phyloP scores from a whole-genome alignment of 2,329 filamentous ascomycete genomes.

The Xylaria sp. region DNA sequence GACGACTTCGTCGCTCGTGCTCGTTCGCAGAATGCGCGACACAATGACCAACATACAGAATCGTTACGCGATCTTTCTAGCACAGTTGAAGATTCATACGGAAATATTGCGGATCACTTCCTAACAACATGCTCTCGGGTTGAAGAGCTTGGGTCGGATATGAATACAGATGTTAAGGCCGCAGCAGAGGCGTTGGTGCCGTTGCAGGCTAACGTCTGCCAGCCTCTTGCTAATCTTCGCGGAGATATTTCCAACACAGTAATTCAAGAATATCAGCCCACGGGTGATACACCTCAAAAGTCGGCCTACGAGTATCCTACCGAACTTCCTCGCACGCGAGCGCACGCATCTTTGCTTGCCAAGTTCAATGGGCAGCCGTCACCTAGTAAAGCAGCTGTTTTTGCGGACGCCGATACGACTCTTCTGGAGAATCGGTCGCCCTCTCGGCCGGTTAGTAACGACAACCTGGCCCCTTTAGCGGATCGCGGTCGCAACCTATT shows the following conservation, averaged over 20 bases:
- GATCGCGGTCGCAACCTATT: slow-evolving; percentile 47
- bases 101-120: slow-evolving; percentile 75
- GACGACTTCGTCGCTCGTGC: slow-evolving; percentile 91
- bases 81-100: slow-evolving; percentile 78
- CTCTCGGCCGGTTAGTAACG: slow-evolving; percentile 40
- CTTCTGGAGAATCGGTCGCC: slow-evolving; percentile 44
- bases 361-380: slow-evolving; percentile 52
- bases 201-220: slow-evolving; percentile 68
- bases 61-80: slow-evolving; percentile 73
- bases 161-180: slow-evolving; percentile 67
- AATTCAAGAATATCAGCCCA: slow-evolving; percentile 83
- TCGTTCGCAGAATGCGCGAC: slow-evolving; percentile 79
- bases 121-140: slow-evolving; percentile 74
- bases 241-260: slow-evolving; percentile 70
- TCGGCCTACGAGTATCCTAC: slow-evolving; percentile 82
- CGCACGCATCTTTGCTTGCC: slow-evolving; percentile 58
- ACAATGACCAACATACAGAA: slow-evolving; percentile 75
- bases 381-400: slow-evolving; percentile 54
- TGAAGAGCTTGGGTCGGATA: slow-evolving; percentile 73
- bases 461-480: slow-evolving; percentile 34
- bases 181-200: slow-evolving; percentile 71
- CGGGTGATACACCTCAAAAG: slow-evolving; percentile 87
- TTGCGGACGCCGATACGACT: slow-evolving; percentile 53
- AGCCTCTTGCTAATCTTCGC: slow-evolving; percentile 77
- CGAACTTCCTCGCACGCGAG: slow-evolving; percentile 76